Conservation (phyloP, 768 basidiomycete genomes). For the Russula sp. region DNA sequence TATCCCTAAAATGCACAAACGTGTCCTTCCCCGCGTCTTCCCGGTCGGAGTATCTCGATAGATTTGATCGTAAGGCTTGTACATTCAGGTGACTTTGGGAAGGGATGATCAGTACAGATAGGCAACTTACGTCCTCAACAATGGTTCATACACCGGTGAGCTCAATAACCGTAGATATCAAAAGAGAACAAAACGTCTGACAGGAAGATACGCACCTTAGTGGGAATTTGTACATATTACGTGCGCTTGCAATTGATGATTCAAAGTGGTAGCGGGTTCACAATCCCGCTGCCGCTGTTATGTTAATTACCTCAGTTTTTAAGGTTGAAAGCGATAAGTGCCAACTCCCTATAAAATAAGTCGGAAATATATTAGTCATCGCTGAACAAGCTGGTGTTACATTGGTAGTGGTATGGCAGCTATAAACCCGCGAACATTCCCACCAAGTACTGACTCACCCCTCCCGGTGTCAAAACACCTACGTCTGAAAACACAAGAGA, state of each 20-base stretch:
- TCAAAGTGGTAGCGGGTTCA: neutral
- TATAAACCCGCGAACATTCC: constrained; percentile 81
- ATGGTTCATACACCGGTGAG: constrained; percentile 17
- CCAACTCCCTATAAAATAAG: neutral
- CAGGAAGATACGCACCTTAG: neutral
- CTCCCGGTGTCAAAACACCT: constrained; percentile 86
- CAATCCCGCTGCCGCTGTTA: neutral
- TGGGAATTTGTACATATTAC: neutral
- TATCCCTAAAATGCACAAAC: constrained; percentile 7
- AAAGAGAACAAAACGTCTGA: neutral
- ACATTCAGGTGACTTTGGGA: neutral
- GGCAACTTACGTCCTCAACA: neutral
- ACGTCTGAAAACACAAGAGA: constrained; percentile 92
- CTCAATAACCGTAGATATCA: neutral
- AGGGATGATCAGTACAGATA: constrained; percentile 12
- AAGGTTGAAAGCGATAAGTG: neutral
- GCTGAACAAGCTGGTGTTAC: neutral
- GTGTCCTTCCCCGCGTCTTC: constrained; percentile 4
- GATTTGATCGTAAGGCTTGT: constrained; percentile 3
- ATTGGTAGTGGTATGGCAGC: neutral
- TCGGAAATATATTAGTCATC: neutral
- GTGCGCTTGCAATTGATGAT: neutral
- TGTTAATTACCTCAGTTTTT: too few species aligned
- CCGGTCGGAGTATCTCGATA: constrained; percentile 23
- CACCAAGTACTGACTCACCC: constrained; percentile 91